Percentiles rank a stretch among this genome's conserved stretches.
These are phyloP conservation scores for Apiospora saccharicola DNA, from an alignment of 2,329 filamentous ascomycete species.

Conservation along the genomic window DNA sequence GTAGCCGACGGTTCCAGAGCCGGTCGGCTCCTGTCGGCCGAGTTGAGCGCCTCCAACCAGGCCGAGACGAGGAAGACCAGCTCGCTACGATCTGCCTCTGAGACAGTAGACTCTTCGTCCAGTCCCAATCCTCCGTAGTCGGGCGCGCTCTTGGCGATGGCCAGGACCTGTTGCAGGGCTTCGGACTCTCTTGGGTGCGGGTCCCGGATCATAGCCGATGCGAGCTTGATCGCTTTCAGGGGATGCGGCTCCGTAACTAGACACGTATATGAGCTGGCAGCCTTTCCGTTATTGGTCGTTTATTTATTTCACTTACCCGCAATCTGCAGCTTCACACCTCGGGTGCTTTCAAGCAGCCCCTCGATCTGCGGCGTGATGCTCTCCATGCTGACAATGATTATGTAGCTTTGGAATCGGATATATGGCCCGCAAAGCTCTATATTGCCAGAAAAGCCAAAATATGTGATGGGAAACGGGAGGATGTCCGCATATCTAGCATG, in stretches of 20 bases:
- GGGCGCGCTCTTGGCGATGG: constrained; percentile 31
- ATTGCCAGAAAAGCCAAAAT: not conserved
- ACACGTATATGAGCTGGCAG: too few relatives aligned
- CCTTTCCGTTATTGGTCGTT: not conserved
- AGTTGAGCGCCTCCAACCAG: constrained; percentile 41
- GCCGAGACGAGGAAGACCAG: constrained; percentile 40
- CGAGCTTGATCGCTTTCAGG: constrained; percentile 23
- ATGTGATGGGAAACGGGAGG: not conserved
- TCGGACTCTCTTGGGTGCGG: constrained; percentile 33
- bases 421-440: too few relatives aligned
- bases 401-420: not conserved
- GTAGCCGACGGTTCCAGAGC: constrained; percentile 25
- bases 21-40: constrained; percentile 32
- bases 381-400: not conserved
- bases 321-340: constrained; percentile 23
- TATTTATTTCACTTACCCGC: constrained; percentile 5
- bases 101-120: constrained; percentile 25
- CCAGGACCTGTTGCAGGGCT: constrained; percentile 33
- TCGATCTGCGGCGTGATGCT: constrained; percentile 22
- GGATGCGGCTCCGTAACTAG: constrained; percentile 8
- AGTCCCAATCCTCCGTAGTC: constrained; percentile 41
- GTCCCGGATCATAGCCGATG: constrained; percentile 21
- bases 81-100: constrained; percentile 30
- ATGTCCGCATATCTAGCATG: not conserved
- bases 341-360: constrained; percentile 25